phyloP scores from a whole-genome alignment of 345 rosid species.

The Populus davidiana region DNA sequence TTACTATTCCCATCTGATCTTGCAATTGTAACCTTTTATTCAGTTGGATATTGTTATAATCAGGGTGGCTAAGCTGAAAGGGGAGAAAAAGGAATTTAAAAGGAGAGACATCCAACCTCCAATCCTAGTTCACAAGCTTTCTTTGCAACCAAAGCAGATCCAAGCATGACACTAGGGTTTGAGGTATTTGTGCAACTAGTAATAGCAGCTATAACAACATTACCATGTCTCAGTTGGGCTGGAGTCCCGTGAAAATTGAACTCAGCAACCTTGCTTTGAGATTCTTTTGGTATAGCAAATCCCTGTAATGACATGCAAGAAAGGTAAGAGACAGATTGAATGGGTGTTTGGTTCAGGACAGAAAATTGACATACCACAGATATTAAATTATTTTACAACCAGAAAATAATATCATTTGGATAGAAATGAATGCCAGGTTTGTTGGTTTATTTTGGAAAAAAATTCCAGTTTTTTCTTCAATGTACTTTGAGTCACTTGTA shows the following conservation, averaged over 20 bases:
- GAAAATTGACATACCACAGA: not conserved
- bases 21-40: not conserved
- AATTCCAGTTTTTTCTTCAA: not conserved
- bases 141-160: conserved; percentile 91
- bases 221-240: conserved; percentile 76
- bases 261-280: conserved; percentile 65
- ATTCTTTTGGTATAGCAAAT: conserved; percentile 74
- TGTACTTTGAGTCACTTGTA: not conserved
- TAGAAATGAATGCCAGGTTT: no score
- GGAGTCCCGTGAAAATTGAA: conserved; percentile 61
- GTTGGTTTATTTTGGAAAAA: not conserved
- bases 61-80: not conserved
- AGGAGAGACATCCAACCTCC: conserved; percentile 50
- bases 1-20: not conserved
- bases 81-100: conserved; percentile 5
- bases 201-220: conserved; percentile 92
- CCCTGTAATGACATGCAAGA: conserved; percentile 45
- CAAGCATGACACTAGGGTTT: conserved; percentile 96
- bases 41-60: no score
- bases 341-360: not conserved
- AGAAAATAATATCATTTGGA: not conserved
- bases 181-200: conserved; percentile 98
- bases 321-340: not conserved
- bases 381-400: not conserved
- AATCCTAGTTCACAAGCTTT: conserved; percentile 87